A percentile compares a stretch with the other conserved stretches of the same genome.
phyloP scores from a whole-genome alignment of 2,329 filamentous ascomycete species.

The Cladophialophora chaetospira region DNA sequence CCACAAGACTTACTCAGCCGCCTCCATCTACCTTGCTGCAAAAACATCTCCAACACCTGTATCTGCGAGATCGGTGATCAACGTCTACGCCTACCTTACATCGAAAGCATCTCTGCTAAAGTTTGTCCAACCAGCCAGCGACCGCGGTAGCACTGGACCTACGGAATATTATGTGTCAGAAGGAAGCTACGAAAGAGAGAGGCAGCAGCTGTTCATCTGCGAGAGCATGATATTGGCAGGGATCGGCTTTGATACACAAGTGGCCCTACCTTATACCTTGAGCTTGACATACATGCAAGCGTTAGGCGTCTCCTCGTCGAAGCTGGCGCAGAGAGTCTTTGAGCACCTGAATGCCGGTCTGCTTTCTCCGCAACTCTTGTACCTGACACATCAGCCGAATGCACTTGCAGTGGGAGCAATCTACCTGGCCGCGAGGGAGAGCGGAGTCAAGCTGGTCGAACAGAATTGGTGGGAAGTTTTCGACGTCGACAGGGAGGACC shows the following conservation, averaged over 20 bases:
- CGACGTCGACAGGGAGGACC: conserved; percentile 89
- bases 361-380: conserved; percentile 83
- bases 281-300: conserved; percentile 92
- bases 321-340: conserved; percentile 66
- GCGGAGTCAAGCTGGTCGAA: conserved; percentile 75
- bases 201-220: conserved; percentile 66
- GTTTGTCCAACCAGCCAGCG: conserved; percentile 40
- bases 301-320: conserved; percentile 64
- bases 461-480: conserved; percentile 96
- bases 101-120: conserved; percentile 57
- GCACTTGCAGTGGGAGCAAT: conserved; percentile 84
- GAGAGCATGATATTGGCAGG: conserved; percentile 76
- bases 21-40: conserved; percentile 74
- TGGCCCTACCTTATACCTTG: conserved; percentile 80
- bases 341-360: conserved; percentile 84
- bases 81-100: conserved; percentile 80
- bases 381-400: conserved; percentile 87
- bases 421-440: conserved; percentile 82
- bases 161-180: conserved; percentile 71
- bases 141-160: conserved; percentile 42
- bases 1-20: conserved; percentile 74
- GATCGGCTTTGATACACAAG: conserved; percentile 80
- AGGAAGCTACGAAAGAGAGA: conserved; percentile 66
- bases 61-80: conserved; percentile 76
- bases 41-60: conserved; percentile 79